These are phyloP conservation scores for Williopsis jadinii DNA, from an alignment of 1,139 yeast species.

Conservation along the genomic window DNA sequence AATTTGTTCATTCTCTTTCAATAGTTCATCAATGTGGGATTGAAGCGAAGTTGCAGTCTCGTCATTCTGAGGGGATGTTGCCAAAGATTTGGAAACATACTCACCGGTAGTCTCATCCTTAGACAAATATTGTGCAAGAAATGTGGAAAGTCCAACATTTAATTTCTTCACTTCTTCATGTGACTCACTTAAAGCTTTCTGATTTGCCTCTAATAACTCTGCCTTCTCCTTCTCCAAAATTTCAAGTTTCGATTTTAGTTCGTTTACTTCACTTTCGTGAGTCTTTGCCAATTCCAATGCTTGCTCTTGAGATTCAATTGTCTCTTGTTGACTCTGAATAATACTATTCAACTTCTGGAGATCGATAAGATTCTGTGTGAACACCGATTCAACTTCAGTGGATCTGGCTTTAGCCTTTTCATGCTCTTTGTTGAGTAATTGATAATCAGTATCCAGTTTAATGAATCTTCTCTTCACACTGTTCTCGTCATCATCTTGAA, in stretches of 20 bases:
- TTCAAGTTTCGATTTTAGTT: slow-evolving; percentile 41
- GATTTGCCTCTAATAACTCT: slow-evolving; percentile 22
- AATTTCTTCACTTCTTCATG: slow-evolving; percentile 12
- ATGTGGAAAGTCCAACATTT: slow-evolving; percentile 13
- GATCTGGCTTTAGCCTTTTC: slow-evolving; percentile 33
- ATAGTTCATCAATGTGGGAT: slow-evolving; percentile 19
- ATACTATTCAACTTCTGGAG: slow-evolving; percentile 47
- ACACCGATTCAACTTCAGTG: slow-evolving; percentile 44
- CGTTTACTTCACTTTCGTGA: slow-evolving; percentile 39
- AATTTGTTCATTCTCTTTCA: slow-evolving; percentile 17
- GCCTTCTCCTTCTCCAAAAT: slow-evolving; percentile 39
- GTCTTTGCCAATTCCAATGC: slow-evolving; percentile 40
- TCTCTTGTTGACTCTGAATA: slow-evolving; percentile 46
- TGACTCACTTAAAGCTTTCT: slow-evolving; percentile 14
- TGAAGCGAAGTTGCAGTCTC: slow-evolving; percentile 7
- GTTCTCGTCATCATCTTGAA: slow-evolving; percentile 7
- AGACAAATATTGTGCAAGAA: slow-evolving; percentile 12
- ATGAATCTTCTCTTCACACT: slow-evolving; percentile 23
- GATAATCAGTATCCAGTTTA: slow-evolving; percentile 39
- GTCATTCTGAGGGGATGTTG: neutral
- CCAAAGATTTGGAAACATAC: slow-evolving; percentile 5
- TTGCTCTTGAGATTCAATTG: slow-evolving; percentile 34
- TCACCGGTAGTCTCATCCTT: slow-evolving; percentile 13
- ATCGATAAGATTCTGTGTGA: slow-evolving; percentile 49
- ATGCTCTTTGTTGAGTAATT: slow-evolving; percentile 44